Conservation (phyloP, 208 protist species). For the Leishmania arabica region DNA sequence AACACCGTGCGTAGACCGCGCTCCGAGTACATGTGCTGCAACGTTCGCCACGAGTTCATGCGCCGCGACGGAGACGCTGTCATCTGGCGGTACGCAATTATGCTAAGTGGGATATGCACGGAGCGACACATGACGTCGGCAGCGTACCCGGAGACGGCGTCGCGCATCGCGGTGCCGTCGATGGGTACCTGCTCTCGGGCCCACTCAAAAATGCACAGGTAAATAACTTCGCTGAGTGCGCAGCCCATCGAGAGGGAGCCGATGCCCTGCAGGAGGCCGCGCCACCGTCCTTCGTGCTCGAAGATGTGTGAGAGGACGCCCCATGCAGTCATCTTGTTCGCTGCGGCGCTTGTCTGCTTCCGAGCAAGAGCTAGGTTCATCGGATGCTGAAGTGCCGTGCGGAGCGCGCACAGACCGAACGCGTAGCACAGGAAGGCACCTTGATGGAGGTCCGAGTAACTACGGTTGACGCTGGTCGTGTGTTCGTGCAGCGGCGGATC, state of each 20-base stretch:
- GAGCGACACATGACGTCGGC: constrained; percentile 66
- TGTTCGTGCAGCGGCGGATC: constrained; percentile 38
- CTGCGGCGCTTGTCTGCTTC: constrained; percentile 61
- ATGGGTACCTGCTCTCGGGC: constrained; percentile 53
- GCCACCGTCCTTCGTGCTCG: constrained; percentile 51
- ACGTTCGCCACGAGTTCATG: constrained; percentile 23
- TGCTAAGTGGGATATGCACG: constrained; percentile 81
- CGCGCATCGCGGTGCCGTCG: constrained; percentile 32
- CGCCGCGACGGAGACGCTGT: constrained; percentile 29
- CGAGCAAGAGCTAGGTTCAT: constrained; percentile 81
- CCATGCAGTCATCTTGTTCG: constrained; percentile 34
- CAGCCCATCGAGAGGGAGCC: constrained; percentile 65
- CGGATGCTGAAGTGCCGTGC: constrained; percentile 80
- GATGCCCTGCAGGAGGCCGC: constrained; percentile 63
- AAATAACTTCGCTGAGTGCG: constrained; percentile 80
- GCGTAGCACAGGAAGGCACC: constrained; percentile 57
- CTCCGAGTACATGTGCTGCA: constrained; percentile 64
- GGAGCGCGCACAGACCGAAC: constrained; percentile 63
- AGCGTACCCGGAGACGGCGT: constrained; percentile 64
- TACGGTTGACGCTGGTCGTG: constrained; percentile 83
- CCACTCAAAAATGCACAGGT: constrained; percentile 81
- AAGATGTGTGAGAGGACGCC: constrained; percentile 50
- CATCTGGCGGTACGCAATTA: constrained; percentile 87
- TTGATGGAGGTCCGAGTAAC: constrained; percentile 72
- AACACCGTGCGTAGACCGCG: constrained; percentile 70